Conservation (phyloP, 352 stramenopile species). For the Phytophthora cactorum region DNA sequence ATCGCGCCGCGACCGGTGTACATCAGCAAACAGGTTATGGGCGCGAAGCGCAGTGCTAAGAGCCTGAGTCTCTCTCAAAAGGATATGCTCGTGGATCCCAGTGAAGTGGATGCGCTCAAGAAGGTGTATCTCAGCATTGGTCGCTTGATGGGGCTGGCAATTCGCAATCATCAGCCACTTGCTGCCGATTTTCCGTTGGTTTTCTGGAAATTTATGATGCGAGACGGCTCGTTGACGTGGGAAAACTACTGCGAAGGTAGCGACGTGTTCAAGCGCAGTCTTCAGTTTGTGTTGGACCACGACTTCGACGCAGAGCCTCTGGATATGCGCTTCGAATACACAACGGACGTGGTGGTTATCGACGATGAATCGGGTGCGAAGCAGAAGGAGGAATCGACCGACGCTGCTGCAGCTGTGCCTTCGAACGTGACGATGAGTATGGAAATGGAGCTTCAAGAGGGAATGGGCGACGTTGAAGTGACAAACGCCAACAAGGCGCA, state of each 20-base stretch:
- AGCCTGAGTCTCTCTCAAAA: slow-evolving; percentile 43
- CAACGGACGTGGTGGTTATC: slow-evolving; percentile 48
- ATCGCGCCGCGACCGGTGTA: slow-evolving; percentile 39
- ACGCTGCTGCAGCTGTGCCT: slow-evolving; percentile 9
- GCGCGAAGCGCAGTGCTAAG: slow-evolving; percentile 42
- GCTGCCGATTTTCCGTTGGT: slow-evolving; percentile 60
- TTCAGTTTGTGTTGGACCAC: slow-evolving; percentile 70
- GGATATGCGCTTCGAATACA: slow-evolving; percentile 79
- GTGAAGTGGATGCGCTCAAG: slow-evolving; percentile 47
- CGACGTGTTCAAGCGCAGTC: slow-evolving; percentile 62
- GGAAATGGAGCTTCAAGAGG: slow-evolving; percentile 65
- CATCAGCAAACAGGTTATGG: slow-evolving; percentile 40
- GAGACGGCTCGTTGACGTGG: slow-evolving; percentile 53
- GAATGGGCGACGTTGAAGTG: slow-evolving; percentile 42
- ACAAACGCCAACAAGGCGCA: slow-evolving; percentile 75
- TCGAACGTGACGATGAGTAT: slow-evolving; percentile 35
- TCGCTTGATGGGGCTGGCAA: slow-evolving; percentile 66
- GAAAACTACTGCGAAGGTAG: slow-evolving; percentile 66
- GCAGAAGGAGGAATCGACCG: slow-evolving; percentile 20
- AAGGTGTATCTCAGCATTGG: slow-evolving; percentile 72
- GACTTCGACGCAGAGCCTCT: slow-evolving; percentile 63
- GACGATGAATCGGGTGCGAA: slow-evolving; percentile 19
- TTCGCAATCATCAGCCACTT: slow-evolving; percentile 76
- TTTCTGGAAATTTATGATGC: slow-evolving; percentile 76
- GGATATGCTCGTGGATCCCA: slow-evolving; percentile 49